These are phyloP conservation scores for Adansonia rubrostipa DNA, from an alignment of 441 rosid species.

Conservation along the genomic window DNA sequence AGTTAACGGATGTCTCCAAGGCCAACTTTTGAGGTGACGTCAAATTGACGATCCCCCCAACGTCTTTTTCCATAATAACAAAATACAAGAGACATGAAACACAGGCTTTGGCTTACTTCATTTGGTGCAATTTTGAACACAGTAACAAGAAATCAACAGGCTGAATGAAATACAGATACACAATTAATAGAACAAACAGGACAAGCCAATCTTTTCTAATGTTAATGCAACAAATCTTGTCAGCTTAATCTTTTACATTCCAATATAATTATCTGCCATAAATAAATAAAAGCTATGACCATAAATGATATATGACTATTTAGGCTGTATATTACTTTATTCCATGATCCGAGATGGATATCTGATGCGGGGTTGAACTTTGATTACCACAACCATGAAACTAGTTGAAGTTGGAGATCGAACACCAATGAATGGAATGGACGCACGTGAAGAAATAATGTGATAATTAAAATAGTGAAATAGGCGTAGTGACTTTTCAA, in stretches of 20 bases:
- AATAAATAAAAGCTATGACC: slow-evolving; percentile 23
- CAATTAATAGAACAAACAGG: neutral
- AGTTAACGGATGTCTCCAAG: neutral
- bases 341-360: slow-evolving; percentile 36
- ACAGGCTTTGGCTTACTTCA: neutral
- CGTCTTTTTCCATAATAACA: neutral
- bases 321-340: slow-evolving; percentile 37
- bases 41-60: neutral
- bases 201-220: slow-evolving; percentile 25
- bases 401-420: slow-evolving; percentile 32
- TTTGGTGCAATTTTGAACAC: neutral
- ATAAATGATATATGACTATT: slow-evolving; percentile 28
- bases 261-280: slow-evolving; percentile 35
- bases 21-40: neutral
- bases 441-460: slow-evolving; percentile 35
- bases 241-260: slow-evolving; percentile 33
- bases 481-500: slow-evolving; percentile 13
- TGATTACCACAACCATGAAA: slow-evolving; percentile 26
- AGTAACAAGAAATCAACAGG: too few species aligned
- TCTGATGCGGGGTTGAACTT: slow-evolving; percentile 24
- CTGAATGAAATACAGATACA: too few species aligned
- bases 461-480: too few species aligned
- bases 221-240: slow-evolving; percentile 34
- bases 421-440: slow-evolving; percentile 56
- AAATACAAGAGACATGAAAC: neutral